A percentile compares a stretch with the other conserved stretches of the same genome.
Evolutionary conservation across 352 stramenopile species (phyloP).

Genomic region (Phytophthora pluvialis): DNA sequence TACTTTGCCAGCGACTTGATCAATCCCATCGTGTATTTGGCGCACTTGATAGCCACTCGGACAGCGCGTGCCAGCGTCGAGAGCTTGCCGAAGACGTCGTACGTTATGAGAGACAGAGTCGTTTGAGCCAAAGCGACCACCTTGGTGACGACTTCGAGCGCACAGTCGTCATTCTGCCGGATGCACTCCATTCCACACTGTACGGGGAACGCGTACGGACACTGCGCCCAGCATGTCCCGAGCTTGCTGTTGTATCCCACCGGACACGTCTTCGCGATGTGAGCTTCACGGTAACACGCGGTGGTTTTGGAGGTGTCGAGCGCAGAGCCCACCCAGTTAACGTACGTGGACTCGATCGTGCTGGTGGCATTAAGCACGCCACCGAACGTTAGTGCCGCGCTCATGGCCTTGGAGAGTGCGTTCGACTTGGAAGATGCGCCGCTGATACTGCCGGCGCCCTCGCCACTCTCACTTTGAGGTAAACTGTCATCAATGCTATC

Average conservation of each 20-base stretch:
- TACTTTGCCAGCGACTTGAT: conserved; percentile 47
- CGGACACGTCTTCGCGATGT: conserved; percentile 41
- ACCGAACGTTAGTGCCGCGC: conserved; percentile 5
- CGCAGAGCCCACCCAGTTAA: conserved; percentile 41
- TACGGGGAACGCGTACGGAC: conserved; percentile 43
- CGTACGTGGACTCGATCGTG: conserved; percentile 39
- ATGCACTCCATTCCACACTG: conserved; percentile 54
- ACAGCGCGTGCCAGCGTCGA: conserved; percentile 36
- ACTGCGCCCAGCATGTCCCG: conserved; percentile 50
- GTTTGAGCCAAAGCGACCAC: conserved; percentile 29
- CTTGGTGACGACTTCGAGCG: conserved; percentile 43
- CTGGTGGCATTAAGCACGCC: conserved; percentile 28
- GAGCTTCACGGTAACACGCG: conserved; percentile 45
- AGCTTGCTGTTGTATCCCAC: conserved; percentile 38
- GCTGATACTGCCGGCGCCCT: too few relatives aligned
- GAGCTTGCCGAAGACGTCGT: conserved; percentile 38
- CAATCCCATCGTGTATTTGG: conserved; percentile 43
- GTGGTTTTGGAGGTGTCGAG: conserved; percentile 24
- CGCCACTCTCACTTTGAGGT: too few relatives aligned
- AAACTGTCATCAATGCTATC: too few relatives aligned
- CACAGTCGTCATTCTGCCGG: conserved; percentile 53
- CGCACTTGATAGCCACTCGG: conserved; percentile 43
- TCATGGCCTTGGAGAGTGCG: too few relatives aligned
- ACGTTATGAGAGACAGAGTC: conserved; percentile 28
- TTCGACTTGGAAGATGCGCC: too few relatives aligned